phyloP scores from a whole-genome alignment of 1,284 basidiomycete species.

The Melanopsichium pennsylvanicum region DNA sequence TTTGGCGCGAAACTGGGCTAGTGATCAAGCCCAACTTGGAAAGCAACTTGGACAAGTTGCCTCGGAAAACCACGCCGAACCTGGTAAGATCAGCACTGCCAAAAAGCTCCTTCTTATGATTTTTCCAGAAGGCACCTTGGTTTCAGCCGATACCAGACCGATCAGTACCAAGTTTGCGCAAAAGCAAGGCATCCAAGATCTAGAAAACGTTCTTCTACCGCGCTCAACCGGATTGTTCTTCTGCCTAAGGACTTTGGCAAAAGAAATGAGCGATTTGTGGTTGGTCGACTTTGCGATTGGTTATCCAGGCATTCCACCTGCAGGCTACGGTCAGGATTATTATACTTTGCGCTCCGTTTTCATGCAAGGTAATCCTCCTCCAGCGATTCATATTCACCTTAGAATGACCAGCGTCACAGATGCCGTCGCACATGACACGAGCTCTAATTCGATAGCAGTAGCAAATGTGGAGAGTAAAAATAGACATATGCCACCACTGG shows the following conservation, averaged over 20 bases:
- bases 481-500: constrained; percentile 26
- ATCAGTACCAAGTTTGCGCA: constrained; percentile 54
- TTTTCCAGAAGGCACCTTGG: constrained; percentile 60
- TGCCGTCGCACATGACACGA: constrained; percentile 11
- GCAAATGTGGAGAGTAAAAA: constrained; percentile 8
- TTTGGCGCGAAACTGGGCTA: constrained; percentile 48
- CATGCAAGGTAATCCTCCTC: constrained; percentile 81
- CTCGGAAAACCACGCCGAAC: constrained; percentile 6
- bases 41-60: constrained; percentile 41
- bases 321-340: constrained; percentile 77
- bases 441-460: constrained; percentile 4
- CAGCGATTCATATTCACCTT: constrained; percentile 78
- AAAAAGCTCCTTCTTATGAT: constrained; percentile 55
- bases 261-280: constrained; percentile 78
- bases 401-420: constrained; percentile 31
- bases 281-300: constrained; percentile 79
- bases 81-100: constrained; percentile 5
- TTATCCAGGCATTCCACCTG: constrained; percentile 77
- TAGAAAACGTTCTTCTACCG: constrained; percentile 81
- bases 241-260: constrained; percentile 80
- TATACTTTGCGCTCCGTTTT: constrained; percentile 89
- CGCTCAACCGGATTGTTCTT: constrained; percentile 89
- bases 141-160: constrained; percentile 51
- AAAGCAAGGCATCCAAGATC: constrained; percentile 71
- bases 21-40: constrained; percentile 45